These are phyloP conservation scores for Xerocomus amazonicus DNA, from an alignment of 1,284 basidiomycete genomes.

Conservation along the genomic window DNA sequence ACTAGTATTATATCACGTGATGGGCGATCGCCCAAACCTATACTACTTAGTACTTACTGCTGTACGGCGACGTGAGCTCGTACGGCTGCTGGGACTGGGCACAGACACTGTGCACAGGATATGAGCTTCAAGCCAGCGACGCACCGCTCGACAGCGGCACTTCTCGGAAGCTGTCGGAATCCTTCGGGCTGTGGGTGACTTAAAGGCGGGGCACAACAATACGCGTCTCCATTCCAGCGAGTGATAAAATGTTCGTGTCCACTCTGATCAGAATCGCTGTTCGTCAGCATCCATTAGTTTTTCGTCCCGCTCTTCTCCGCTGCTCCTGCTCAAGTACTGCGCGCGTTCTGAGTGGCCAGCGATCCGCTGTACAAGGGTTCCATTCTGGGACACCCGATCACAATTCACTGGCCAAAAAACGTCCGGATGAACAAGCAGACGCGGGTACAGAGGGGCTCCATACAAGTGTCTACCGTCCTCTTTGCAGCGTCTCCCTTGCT, in stretches of 20 bases:
- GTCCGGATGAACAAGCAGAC: slow-evolving; percentile 20
- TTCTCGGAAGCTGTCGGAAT: slow-evolving; percentile 27
- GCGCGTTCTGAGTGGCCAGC: neutral
- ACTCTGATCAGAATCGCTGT: slow-evolving; percentile 12
- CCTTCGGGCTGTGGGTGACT: slow-evolving; percentile 17
- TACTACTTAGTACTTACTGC: no score
- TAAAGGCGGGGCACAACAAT: slow-evolving; percentile 18
- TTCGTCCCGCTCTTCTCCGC: slow-evolving; percentile 13
- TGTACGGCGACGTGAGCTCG: no score
- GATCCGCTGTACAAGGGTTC: slow-evolving; percentile 12
- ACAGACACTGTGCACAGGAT: no score
- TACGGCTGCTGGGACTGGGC: no score
- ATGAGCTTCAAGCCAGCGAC: neutral
- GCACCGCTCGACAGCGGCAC: slow-evolving; percentile 16
- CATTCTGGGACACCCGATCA: slow-evolving; percentile 25
- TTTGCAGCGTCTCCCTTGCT: neutral
- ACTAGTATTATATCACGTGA: neutral
- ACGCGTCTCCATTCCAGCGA: neutral
- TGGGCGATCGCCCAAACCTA: no score
- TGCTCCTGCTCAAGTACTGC: slow-evolving; percentile 3
- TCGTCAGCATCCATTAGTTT: slow-evolving; percentile 8
- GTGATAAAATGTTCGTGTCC: slow-evolving; percentile 21
- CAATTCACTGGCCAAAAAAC: slow-evolving; percentile 26
- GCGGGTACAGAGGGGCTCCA: slow-evolving; percentile 32
- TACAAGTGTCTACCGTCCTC: slow-evolving; percentile 13